A percentile compares a stretch with the other conserved stretches of the same genome.
Evolutionary conservation across 202 grass and related monocot genomes (phyloP).

Genomic region (Carex arenaria): DNA sequence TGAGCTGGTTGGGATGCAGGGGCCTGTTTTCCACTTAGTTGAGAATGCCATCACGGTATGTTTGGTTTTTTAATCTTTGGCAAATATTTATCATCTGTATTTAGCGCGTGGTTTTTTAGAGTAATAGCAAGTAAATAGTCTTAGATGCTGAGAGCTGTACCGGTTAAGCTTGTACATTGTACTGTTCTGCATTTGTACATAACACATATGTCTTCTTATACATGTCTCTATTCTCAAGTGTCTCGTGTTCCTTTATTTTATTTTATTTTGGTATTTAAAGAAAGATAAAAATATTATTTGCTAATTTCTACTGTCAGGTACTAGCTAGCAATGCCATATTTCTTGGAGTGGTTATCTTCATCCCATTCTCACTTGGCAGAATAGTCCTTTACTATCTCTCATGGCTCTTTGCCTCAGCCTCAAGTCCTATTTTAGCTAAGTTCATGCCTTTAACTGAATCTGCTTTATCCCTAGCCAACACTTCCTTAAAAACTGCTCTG

Average conservation of each 20-base stretch:
- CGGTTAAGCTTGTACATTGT: not conserved
- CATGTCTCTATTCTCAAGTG: not conserved
- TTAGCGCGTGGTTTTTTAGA: not conserved
- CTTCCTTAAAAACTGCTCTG: constrained; percentile 70
- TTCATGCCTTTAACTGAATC: constrained; percentile 76
- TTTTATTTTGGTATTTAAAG: not conserved
- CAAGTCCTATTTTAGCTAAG: constrained; percentile 71
- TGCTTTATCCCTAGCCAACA: constrained; percentile 80
- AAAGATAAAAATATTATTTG: not conserved
- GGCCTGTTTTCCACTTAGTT: constrained; percentile 97
- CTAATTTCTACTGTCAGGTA: constrained; percentile 51
- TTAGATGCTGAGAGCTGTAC: not conserved
- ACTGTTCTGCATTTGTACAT: not conserved
- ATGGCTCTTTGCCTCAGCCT: constrained; percentile 95
- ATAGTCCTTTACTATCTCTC: constrained; percentile 81
- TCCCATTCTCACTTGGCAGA: constrained; percentile 95
- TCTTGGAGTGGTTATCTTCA: constrained; percentile 85
- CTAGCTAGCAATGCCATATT: constrained; percentile 99
- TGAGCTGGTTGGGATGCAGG: constrained; percentile 98
- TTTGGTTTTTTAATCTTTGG: not conserved
- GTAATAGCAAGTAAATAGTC: not conserved
- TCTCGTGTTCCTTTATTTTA: not conserved
- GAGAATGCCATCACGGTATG: constrained; percentile 99
- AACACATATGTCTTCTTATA: not conserved
- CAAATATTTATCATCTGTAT: not conserved